phyloP scores from a whole-genome alignment of 208 protist genomes.

The Crithidia brevicula region DNA sequence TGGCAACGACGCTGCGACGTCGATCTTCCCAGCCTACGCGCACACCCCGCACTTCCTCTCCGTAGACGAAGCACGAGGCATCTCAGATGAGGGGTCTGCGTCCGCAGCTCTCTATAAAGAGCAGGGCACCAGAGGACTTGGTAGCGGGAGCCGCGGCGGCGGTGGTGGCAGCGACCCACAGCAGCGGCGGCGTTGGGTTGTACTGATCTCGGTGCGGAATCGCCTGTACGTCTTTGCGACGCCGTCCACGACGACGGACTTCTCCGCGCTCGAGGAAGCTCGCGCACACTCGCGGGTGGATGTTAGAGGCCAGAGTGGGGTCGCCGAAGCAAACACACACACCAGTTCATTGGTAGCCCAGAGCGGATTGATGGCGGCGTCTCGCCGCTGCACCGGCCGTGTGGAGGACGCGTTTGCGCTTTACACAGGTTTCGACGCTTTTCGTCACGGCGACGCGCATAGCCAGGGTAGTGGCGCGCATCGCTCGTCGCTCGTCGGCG shows the following conservation, averaged over 20 bases:
- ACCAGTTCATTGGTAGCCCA: no score
- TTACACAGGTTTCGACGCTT: background rate
- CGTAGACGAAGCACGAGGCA: conserved; percentile 16
- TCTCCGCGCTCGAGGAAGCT: conserved; percentile 18
- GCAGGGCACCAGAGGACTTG: background rate
- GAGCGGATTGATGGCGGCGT: background rate
- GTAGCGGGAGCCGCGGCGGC: no score
- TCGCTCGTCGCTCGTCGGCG: background rate
- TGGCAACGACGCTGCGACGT: background rate
- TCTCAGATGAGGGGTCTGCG: background rate
- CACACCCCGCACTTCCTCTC: conserved; percentile 37
- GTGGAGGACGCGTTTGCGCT: conserved; percentile 22
- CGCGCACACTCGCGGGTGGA: no score
- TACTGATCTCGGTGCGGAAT: conserved; percentile 36
- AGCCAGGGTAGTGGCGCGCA: background rate
- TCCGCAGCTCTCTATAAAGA: background rate
- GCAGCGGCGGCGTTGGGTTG: conserved; percentile 26
- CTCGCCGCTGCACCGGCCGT: conserved; percentile 7
- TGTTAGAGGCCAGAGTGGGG: no score
- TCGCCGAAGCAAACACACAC: no score
- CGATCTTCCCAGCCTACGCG: conserved; percentile 17
- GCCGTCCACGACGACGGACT: conserved; percentile 16
- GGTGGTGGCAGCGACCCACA: background rate
- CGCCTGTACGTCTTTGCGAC: conserved; percentile 50
- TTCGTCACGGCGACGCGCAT: background rate